These are phyloP conservation scores for Leccinum huronense DNA, from an alignment of 1,284 basidiomycete genomes.

Conservation along the genomic window DNA sequence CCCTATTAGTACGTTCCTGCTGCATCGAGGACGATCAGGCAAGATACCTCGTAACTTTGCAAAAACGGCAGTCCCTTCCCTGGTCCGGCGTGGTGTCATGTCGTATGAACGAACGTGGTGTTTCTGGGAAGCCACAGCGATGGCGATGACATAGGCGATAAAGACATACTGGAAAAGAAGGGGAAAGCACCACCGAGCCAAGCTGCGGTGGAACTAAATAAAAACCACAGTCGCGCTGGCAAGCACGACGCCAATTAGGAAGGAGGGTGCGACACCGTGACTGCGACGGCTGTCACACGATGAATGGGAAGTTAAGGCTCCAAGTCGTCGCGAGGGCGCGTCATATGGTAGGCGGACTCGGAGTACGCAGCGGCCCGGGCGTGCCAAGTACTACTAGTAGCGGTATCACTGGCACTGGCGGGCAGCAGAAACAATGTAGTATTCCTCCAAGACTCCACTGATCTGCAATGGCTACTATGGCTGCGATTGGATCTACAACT, in stretches of 20 bases:
- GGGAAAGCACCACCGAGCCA: conserved; percentile 17
- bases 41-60: conserved; percentile 15
- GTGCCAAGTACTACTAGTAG: too few species aligned
- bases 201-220: conserved; percentile 14
- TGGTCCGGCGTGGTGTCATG: conserved; percentile 14
- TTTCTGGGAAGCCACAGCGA: conserved; percentile 19
- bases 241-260: conserved; percentile 7
- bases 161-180: conserved; percentile 18
- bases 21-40: conserved; percentile 6
- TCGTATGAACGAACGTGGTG: conserved; percentile 18
- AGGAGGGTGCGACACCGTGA: too few species aligned
- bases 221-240: conserved; percentile 3
- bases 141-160: conserved; percentile 14
- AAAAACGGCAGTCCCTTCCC: conserved; percentile 10
- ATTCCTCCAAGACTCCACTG: too few species aligned
- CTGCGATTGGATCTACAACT: too few species aligned
- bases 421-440: too few species aligned
- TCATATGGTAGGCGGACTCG: too few species aligned
- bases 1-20: conserved; percentile 5
- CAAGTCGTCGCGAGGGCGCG: too few species aligned
- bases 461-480: too few species aligned
- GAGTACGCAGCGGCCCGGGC: too few species aligned
- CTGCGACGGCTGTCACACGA: too few species aligned
- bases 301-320: too few species aligned
- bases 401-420: too few species aligned